Evolutionary conservation across 2,329 filamentous ascomycete species (phyloP), one percentile per base, ranked within the genome.

Genomic region (Aspergillus calidoustus): DNA sequence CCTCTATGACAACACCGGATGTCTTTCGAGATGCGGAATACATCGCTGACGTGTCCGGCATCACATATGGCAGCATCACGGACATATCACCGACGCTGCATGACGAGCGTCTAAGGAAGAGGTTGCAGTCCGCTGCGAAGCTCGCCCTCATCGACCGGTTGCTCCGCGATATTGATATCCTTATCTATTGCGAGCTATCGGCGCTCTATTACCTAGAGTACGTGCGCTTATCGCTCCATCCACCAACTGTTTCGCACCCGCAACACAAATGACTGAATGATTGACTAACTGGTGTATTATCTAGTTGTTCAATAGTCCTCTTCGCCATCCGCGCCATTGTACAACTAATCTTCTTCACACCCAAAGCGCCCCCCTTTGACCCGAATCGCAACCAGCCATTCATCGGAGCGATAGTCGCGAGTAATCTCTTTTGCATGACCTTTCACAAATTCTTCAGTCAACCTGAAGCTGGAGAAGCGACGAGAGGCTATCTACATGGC

Each of bases 161-260:
- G 54, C 78, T 88, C 63, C 80, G 82, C 59, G 82, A 83, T 68
- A 74, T 89, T 48, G 87, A 89, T 68, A 81, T 86, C 67, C 70
- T 87, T 52, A 81, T 87, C 59, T 89, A 87, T 75, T 83, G 86
- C 72, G 79, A 89, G 76, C 77, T 89, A 62, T 85, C 86, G 43
- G 80, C 82, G 7, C 74, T 88, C 61, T 89, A 89, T 74, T 86
- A 89, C 72, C 81, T 88, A 75, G 87, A 89, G 86, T 88, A 80
- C 69, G 83, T 70, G 38, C 58, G 60, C 53, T 28, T 62, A 25
- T 15, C 28, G 19, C 15, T 19, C 17, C 30, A n/a, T 15, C 47
- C 15, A 22, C 41, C 30, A 44, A 34, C 38, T 7, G 11, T 30
- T 52, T 28, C 38, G 11, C 17, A 41, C 23, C 6, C 11, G 31